phyloP scores from a whole-genome alignment of 139 green algal genomes.

The Closterium sp. region DNA sequence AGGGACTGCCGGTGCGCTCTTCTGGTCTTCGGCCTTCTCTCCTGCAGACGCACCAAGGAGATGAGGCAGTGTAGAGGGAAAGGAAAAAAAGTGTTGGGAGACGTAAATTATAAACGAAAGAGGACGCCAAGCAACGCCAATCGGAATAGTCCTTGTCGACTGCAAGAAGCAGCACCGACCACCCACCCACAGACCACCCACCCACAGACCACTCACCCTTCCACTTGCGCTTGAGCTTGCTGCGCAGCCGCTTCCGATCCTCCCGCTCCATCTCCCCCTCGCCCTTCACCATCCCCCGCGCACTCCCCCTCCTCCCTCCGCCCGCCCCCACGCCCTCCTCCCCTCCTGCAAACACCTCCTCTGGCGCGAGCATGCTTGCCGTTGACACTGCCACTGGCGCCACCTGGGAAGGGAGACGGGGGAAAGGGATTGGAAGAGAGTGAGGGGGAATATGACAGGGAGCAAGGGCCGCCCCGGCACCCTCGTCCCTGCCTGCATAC shows the following conservation, averaged over 20 bases:
- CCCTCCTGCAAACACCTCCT: constrained; percentile 50
- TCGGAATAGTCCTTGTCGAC: no score
- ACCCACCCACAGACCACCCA: no score
- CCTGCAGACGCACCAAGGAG: background rate
- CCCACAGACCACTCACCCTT: constrained; percentile 35
- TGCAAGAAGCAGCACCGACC: no score
- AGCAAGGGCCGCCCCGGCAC: no score
- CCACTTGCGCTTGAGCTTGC: constrained; percentile 39
- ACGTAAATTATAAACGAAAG: no score
- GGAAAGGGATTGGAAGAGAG: background rate
- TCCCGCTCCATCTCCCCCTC: constrained; percentile 34
- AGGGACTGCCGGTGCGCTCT: background rate
- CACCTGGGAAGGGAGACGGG: constrained; percentile 15
- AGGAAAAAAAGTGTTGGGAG: no score
- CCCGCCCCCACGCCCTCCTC: constrained; percentile 15
- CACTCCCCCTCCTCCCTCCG: background rate
- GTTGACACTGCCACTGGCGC: constrained; percentile 45
- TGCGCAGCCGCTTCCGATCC: constrained; percentile 6
- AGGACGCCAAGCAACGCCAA: no score
- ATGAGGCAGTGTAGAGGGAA: background rate
- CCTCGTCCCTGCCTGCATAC: no score
- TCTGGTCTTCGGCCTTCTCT: background rate
- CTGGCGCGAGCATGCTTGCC: constrained; percentile 40
- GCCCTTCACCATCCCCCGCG: constrained; percentile 20
- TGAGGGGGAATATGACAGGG: background rate